Conservation (phyloP, 148 eudicot species). For the Vaccinium macrocarpon region DNA sequence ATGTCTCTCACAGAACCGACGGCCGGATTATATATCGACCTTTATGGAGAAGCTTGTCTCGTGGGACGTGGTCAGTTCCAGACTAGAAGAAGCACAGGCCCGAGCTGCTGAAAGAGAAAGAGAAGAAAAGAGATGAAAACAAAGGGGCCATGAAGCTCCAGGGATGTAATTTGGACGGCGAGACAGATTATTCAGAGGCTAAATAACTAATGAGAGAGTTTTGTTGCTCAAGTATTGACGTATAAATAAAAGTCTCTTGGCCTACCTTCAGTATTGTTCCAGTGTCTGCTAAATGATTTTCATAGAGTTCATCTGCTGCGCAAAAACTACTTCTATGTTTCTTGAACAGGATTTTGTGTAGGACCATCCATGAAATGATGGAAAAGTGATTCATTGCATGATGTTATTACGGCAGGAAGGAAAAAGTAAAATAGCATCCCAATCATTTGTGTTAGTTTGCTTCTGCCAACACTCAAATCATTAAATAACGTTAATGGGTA, state of each 20-base stretch:
- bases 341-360: background rate
- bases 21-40: conserved; percentile 82
- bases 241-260: background rate
- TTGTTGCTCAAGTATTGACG: background rate
- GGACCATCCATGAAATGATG: background rate
- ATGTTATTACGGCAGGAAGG: background rate
- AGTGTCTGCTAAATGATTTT: background rate
- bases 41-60: conserved; percentile 88
- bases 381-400: background rate
- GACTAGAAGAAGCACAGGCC: conserved; percentile 78
- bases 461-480: too few species aligned
- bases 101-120: conserved; percentile 48
- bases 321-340: background rate
- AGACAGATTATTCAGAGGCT: conserved; percentile 28
- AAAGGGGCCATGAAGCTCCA: conserved; percentile 15
- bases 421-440: background rate
- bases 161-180: conserved; percentile 27
- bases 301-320: background rate
- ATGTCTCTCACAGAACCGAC: conserved; percentile 58
- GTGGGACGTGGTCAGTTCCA: conserved; percentile 82
- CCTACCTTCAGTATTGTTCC: background rate
- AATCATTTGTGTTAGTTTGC: too few species aligned
- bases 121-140: conserved; percentile 31
- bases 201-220: conserved; percentile 23
- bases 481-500: too few species aligned